phyloP scores from a whole-genome alignment of 1,139 yeast species.

The Protomyces pachydermus region DNA sequence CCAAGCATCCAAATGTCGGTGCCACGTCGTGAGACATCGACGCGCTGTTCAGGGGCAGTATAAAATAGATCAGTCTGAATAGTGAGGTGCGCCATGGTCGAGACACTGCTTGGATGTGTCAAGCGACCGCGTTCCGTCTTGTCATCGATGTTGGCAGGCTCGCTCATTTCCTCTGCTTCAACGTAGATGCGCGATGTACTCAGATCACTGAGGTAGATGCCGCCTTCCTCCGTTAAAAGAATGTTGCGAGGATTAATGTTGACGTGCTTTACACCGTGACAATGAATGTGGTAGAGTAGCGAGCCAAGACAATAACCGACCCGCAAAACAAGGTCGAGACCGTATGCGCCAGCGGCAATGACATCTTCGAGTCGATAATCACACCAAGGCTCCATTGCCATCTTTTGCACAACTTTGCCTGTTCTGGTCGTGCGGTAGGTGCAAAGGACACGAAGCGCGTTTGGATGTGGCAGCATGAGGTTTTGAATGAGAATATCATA shows the following conservation, averaged over 20 bases:
- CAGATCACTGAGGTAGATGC: slow-evolving; percentile 18
- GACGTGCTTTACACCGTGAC: slow-evolving; percentile 26
- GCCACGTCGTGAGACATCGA: slow-evolving; percentile 26
- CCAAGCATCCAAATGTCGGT: slow-evolving; percentile 26
- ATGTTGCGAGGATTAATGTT: slow-evolving; percentile 23
- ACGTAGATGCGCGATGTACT: slow-evolving; percentile 20
- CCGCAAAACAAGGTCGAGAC: slow-evolving; percentile 15
- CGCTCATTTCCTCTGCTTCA: slow-evolving; percentile 5
- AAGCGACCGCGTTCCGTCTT: slow-evolving; percentile 20
- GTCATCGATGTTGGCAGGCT: not conserved
- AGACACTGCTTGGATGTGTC: slow-evolving; percentile 16
- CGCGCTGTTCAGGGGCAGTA: slow-evolving; percentile 24
- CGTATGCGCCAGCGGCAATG: slow-evolving; percentile 23
- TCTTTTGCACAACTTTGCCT: slow-evolving; percentile 22
- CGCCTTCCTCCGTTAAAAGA: slow-evolving; percentile 20
- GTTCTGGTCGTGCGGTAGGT: slow-evolving; percentile 23
- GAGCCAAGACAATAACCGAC: slow-evolving; percentile 24
- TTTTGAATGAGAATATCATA: slow-evolving; percentile 24
- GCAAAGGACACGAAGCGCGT: slow-evolving; percentile 15
- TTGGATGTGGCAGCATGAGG: slow-evolving; percentile 22
- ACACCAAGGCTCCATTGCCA: slow-evolving; percentile 27
- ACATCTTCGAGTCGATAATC: slow-evolving; percentile 22
- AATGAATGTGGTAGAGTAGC: slow-evolving; percentile 19
- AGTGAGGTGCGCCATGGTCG: slow-evolving; percentile 23
- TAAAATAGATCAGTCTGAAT: slow-evolving; percentile 22